Conservation (phyloP, 345 rosid genomes). For the Salix purpurea region DNA sequence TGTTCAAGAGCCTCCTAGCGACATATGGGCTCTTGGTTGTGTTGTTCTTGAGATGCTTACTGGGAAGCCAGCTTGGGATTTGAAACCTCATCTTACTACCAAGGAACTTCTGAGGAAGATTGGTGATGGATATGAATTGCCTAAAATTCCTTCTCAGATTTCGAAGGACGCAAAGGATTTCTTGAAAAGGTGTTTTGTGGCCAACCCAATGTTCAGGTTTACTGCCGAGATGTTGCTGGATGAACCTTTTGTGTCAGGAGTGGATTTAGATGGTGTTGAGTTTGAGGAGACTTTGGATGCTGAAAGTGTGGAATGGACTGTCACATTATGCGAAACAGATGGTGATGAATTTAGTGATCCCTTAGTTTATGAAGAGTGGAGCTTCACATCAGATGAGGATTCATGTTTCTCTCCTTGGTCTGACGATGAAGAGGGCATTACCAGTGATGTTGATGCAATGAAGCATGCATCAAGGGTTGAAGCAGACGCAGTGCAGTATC, state of each 20-base stretch:
- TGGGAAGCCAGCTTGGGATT: slow-evolving; percentile 58
- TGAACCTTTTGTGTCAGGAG: slow-evolving; percentile 57
- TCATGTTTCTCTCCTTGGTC: slow-evolving; percentile 6
- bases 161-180: slow-evolving; percentile 75
- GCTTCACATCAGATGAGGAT: slow-evolving; percentile 9
- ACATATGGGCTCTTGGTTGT: slow-evolving; percentile 89
- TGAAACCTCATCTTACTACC: slow-evolving; percentile 25
- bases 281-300: slow-evolving; percentile 6
- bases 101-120: slow-evolving; percentile 48
- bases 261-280: slow-evolving; percentile 1
- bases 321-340: background rate
- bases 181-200: slow-evolving; percentile 52
- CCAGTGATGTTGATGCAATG: background rate
- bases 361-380: background rate
- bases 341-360: slow-evolving; percentile 3
- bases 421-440: background rate
- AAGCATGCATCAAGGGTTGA: background rate
- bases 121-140: slow-evolving; percentile 52
- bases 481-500: background rate
- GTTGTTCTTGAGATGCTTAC: slow-evolving; percentile 69
- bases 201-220: slow-evolving; percentile 54
- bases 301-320: background rate
- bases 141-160: slow-evolving; percentile 48
- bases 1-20: slow-evolving; percentile 63
- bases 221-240: slow-evolving; percentile 70